Evolutionary conservation across 2,329 filamentous ascomycete genomes (phyloP), one percentile per base, ranked within the genome.

Genomic region (Colletotrichum sublineola): DNA sequence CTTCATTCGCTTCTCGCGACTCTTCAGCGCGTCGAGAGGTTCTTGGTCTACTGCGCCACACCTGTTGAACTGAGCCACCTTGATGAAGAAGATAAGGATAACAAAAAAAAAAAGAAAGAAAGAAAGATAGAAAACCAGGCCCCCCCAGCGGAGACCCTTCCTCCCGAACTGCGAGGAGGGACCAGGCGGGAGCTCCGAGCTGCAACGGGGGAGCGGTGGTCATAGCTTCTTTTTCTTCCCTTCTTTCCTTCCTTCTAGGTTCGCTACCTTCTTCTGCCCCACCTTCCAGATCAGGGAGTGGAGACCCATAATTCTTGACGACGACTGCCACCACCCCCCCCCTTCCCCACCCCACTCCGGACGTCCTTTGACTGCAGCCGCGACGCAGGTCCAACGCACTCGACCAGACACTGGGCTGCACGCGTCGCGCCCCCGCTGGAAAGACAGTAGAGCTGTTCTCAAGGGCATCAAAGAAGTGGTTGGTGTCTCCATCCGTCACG

Each of bases 241-340:
- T 46, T 5, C 44, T n/a, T n/a, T n/a, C 20, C 20, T 46, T n/a
- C 44, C 8, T 46, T 46, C 18, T n/a, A n/a, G 44, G 24, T 18
- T 29, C 24, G 24, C 6, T 52, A 20, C 33, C 46, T 46, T 46
- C 46, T 31, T 52, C 44, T 58, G 68, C 67, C 52, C 68, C 68
- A 71, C 68, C 36, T 71, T 68, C 68, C 68, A 60, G 42, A 71
- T 71, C 65, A 68, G 68, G 68, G 68, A 71, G 18, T n/a, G 20
- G 68, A 50, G 24, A 24, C 48, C 48, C 3, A 20, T 29, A 38
- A 9, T 36, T 42, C 33, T 33, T 11, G 24, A 68, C 58, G 46
- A 63, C 66, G 8, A 38, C 55, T 5, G 20, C 56, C 20, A 36
- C 58, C 1, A 55, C 57, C 36, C 20, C 14, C 46, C 18, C 50